These are phyloP conservation scores for Boletellus sp. DNA, from an alignment of 768 basidiomycete genomes.

Conservation along the genomic window DNA sequence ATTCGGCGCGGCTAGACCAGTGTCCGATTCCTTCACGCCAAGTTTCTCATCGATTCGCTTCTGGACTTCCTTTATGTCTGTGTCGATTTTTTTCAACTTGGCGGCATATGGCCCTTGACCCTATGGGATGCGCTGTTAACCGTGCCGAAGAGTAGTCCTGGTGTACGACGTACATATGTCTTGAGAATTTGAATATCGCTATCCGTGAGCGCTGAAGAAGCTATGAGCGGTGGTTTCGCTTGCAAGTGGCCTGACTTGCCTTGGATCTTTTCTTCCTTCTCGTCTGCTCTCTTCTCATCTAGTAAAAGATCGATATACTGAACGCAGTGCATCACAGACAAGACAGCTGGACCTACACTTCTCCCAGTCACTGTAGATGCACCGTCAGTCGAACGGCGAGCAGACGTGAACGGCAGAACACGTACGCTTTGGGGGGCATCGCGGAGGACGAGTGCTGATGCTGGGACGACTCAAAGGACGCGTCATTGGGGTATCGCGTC, in stretches of 20 bases:
- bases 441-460: constrained; percentile 27
- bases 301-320: constrained; percentile 8
- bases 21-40: constrained; percentile 98
- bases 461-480: constrained; percentile 31
- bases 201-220: constrained; percentile 78
- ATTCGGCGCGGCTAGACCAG: constrained; percentile 93
- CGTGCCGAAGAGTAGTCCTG: neutral
- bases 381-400: constrained; percentile 7
- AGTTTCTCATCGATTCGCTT: constrained; percentile 98
- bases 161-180: constrained; percentile 71
- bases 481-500: constrained; percentile 32
- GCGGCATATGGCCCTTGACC: constrained; percentile 97
- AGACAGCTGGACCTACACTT: constrained; percentile 62
- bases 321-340: neutral
- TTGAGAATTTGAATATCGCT: constrained; percentile 99
- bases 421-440: constrained; percentile 97
- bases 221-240: constrained; percentile 5
- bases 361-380: constrained; percentile 85
- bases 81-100: constrained; percentile 82
- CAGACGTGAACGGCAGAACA: constrained; percentile 12
- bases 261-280: constrained; percentile 91
- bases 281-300: constrained; percentile 86
- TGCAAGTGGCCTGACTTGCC: constrained; percentile 42
- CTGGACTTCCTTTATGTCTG: constrained; percentile 93
- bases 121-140: constrained; percentile 38